These are phyloP conservation scores for Astrephomene gubernaculifera DNA, from an alignment of 139 green algal species.

Conservation along the genomic window DNA sequence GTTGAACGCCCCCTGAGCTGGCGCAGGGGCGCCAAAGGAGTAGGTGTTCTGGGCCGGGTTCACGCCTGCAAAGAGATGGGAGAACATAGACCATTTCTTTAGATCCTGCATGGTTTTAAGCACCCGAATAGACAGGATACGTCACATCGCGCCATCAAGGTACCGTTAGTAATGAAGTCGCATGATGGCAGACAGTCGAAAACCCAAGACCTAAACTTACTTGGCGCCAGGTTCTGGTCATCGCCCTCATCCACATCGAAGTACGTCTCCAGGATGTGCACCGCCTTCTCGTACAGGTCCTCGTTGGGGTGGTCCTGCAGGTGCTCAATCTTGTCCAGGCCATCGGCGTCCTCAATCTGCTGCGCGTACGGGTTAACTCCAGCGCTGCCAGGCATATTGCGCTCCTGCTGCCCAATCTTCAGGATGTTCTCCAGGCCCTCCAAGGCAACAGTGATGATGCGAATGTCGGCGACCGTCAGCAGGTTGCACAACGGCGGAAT, in stretches of 20 bases:
- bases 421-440: slow-evolving; percentile 99
- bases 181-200: not conserved
- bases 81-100: not conserved
- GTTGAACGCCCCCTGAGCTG: slow-evolving; percentile 42
- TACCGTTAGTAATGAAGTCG: no score
- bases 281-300: slow-evolving; percentile 99
- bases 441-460: slow-evolving; percentile 98
- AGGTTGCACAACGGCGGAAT: slow-evolving; percentile 98
- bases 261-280: slow-evolving; percentile 94
- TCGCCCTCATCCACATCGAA: slow-evolving; percentile 98
- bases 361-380: slow-evolving; percentile 89
- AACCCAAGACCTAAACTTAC: not conserved
- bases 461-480: slow-evolving; percentile 88
- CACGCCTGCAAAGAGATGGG: not conserved
- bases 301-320: slow-evolving; percentile 91
- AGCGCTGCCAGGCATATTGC: slow-evolving; percentile 58
- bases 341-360: slow-evolving; percentile 96
- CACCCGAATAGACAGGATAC: no score
- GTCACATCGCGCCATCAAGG: no score
- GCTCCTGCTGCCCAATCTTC: slow-evolving; percentile 80
- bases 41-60: slow-evolving; percentile 10
- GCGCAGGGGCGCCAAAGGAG: slow-evolving; percentile 6
- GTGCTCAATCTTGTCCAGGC: slow-evolving; percentile 98
- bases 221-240: slow-evolving; percentile 94
- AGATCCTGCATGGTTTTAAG: no score